Evolutionary conservation across 352 stramenopile genomes (phyloP).

Genomic region (Peronospora farinosa): DNA sequence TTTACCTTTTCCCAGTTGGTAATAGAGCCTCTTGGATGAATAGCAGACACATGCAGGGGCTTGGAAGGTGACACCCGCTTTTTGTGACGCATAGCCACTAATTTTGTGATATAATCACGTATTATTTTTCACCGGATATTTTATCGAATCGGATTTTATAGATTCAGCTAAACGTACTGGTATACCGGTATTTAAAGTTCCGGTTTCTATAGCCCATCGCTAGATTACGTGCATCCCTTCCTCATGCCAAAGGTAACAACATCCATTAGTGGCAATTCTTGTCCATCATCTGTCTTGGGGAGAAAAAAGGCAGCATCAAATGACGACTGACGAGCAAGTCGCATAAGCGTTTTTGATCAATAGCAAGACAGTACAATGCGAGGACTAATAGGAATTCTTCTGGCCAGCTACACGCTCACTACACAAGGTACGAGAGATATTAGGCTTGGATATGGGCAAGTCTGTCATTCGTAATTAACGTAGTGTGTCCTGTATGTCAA

Average conservation of each 20-base stretch:
- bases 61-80: constrained; percentile 9
- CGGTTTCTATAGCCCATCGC: constrained; percentile 7
- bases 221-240: background rate
- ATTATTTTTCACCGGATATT: too few relatives aligned
- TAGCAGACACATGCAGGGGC: constrained; percentile 11
- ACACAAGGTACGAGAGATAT: constrained; percentile 15
- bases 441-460: background rate
- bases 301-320: too few relatives aligned
- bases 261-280: constrained; percentile 21
- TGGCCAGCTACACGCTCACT: constrained; percentile 15
- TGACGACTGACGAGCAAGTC: background rate
- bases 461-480: too few relatives aligned
- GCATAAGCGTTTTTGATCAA: constrained; percentile 20
- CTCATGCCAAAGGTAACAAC: too few relatives aligned
- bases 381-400: constrained; percentile 21
- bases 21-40: constrained; percentile 1
- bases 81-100: constrained; percentile 14
- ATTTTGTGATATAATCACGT: too few relatives aligned
- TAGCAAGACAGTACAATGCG: constrained; percentile 12
- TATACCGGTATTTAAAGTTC: too few relatives aligned
- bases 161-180: too few relatives aligned
- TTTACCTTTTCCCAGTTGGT: constrained; percentile 26
- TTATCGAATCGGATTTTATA: too few relatives aligned
- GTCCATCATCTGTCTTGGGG: background rate
- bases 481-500: too few relatives aligned